Base-by-base conservation (phyloP, 352 stramenopile genomes). In the Pythium brachiatum region DNA sequence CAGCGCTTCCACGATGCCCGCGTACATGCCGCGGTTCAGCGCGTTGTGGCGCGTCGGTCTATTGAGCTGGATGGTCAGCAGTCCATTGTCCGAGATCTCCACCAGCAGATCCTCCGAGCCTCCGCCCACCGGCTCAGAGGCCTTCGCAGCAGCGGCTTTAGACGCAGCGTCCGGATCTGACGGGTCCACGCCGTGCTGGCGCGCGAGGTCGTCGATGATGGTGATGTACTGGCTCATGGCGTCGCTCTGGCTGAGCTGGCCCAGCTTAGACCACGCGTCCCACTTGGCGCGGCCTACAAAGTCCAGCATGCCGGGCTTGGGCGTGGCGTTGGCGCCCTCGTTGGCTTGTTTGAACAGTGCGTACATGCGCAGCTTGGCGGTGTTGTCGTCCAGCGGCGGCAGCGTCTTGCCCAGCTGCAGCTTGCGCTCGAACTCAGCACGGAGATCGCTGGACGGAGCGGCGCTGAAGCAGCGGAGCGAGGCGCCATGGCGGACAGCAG, bases 31-130 rank as follows among this genome's bases (percentile, higher is more conserved):
- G 39, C 86, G 74, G 50, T 88, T 92, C 46, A 97, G 79, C 20
- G 92, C 89, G 63, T 98, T 97, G 64, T 94, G 88, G 46, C 88
- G 85, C n/a, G 55, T 74, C 8, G 86, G 77, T 11, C 86, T 85
- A 48, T 95, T 91, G 32, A 97, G 60, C 61, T 89, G 73, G 41
- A 96, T 78, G 41, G 86, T 87, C 20, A 94, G 50, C 66, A 97
- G 62, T 0, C 86, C 82, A 5, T 57, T 39, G 9, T 81, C 78
- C 81, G 70, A 83, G 51, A 83, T 67, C 16, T 74, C 62, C n/a
- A 90, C 69, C 7, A 81, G 63, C 9, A 90, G 77, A 55, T 85
- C 77, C 23, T 84, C 69, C 0, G 78, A 79, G 23, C 41, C 43
- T n/a, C 41, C 68, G 34, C 32, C 55, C n/a, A 57, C 32, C 2